A percentile compares a stretch with the other conserved stretches of the same genome.
Conservation (phyloP, 2,329 filamentous ascomycete species). For the Cladophialophora yegresii region DNA sequence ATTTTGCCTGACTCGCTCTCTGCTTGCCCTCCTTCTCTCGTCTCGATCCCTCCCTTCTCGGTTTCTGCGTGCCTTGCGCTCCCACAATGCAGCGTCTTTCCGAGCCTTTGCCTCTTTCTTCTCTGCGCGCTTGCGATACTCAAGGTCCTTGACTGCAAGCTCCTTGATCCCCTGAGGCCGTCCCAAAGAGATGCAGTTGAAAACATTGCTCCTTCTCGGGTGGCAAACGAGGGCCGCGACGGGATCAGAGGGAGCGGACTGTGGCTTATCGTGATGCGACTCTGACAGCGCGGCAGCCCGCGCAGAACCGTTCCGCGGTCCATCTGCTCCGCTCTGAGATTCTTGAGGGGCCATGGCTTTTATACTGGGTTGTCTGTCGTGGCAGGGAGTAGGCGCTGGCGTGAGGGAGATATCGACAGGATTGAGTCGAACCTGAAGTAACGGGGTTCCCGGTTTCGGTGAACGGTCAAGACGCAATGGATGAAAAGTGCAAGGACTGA, state of each 20-base stretch:
- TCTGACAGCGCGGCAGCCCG: background rate
- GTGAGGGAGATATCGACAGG: slow-evolving; percentile 16
- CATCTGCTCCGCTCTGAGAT: background rate
- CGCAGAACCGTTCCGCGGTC: background rate
- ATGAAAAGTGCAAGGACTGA: slow-evolving; percentile 30
- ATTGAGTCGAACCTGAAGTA: slow-evolving; percentile 20
- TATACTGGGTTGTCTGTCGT: slow-evolving; percentile 7
- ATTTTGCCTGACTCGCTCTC: slow-evolving; percentile 13
- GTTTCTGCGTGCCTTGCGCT: slow-evolving; percentile 11
- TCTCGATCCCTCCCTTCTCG: slow-evolving; percentile 5
- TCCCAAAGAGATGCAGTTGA: slow-evolving; percentile 4
- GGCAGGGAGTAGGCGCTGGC: background rate
- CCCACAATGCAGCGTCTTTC: slow-evolving; percentile 7
- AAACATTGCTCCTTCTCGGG: background rate
- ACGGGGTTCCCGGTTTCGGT: slow-evolving; percentile 21
- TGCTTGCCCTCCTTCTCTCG: slow-evolving; percentile 16
- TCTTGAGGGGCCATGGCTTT: slow-evolving; percentile 8
- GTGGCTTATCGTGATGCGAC: background rate
- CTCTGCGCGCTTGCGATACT: background rate
- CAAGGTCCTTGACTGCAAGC: background rate
- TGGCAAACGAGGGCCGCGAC: background rate
- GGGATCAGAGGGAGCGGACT: background rate
- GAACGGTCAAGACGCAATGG: slow-evolving; percentile 26
- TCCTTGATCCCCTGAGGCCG: slow-evolving; percentile 6
- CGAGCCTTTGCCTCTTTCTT: slow-evolving; percentile 8